Evolutionary conservation across 306 rosid genomes (phyloP).

Genomic region (Pterocarpus santalinus): DNA sequence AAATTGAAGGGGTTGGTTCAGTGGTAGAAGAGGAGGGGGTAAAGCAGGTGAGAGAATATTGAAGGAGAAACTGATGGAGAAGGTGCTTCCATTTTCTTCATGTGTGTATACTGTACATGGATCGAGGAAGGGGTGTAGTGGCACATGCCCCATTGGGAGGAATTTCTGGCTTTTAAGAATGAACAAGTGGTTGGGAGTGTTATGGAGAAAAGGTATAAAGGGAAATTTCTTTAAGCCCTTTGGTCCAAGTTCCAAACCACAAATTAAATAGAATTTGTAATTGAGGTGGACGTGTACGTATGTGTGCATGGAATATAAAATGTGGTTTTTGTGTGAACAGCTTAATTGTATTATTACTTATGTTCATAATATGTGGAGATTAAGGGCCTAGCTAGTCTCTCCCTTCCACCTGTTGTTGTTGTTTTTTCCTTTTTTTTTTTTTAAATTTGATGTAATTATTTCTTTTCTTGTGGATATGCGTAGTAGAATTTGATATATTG

Average conservation of each 20-base stretch:
- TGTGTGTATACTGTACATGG: background rate
- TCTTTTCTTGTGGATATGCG: constrained; percentile 28
- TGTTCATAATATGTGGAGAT: constrained; percentile 33
- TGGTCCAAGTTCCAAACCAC: background rate
- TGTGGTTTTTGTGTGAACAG: constrained; percentile 10
- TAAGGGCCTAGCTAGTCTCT: constrained; percentile 27
- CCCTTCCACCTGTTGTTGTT: constrained; percentile 4
- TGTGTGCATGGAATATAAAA: constrained; percentile 48
- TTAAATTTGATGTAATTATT: background rate
- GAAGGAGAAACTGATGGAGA: constrained; percentile 39
- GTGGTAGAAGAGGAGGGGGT: constrained; percentile 55
- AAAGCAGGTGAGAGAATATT: constrained; percentile 6
- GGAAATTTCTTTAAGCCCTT: constrained; percentile 10
- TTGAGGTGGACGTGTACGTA: constrained; percentile 52
- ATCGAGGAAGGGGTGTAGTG: background rate
- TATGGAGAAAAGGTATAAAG: constrained; percentile 38
- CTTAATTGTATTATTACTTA: background rate
- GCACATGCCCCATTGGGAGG: constrained; percentile 17
- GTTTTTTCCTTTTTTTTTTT: background rate
- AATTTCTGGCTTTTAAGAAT: constrained; percentile 39
- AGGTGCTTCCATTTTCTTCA: constrained; percentile 40
- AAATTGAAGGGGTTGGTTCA: constrained; percentile 37
- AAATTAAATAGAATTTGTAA: constrained; percentile 18
- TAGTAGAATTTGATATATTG: background rate
- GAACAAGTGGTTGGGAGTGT: constrained; percentile 39